Base-by-base conservation (phyloP, 768 basidiomycete genomes). In the Rubroboletus pulcherrimus region DNA sequence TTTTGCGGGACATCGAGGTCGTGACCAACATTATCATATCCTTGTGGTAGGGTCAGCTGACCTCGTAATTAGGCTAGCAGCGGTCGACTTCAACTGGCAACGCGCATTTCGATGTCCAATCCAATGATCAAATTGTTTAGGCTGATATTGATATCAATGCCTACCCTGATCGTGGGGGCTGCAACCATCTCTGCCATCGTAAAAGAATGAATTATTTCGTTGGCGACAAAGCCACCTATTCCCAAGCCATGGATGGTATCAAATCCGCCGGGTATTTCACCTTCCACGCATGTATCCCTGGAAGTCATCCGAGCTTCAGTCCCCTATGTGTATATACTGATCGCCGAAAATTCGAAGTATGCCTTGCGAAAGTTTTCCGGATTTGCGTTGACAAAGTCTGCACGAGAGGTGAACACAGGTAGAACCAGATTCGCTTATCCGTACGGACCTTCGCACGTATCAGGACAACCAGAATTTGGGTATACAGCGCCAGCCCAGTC, bases 321-420 rank as follows among this genome's bases (percentile, higher is more conserved):
- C 19, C 51, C 10, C 60, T 67, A 77, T 29, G 64, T 71, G 67
- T 82, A 84, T 31, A 83, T 71, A 55, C 78, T 80, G 51, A 90
- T 69, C 48, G 79, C 81, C 45, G 78, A 77, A 66, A 92, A 79
- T 42, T 88, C 81, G 72, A 88, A 91, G 74, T 83, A 90, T 0
- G 90, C 87, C 33, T 86, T 73, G 10, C 61, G 59, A 71, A 91
- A 91, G 11, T 84, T 85, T 4, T 71, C 67, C 1, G 89, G 89
- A 62, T 88, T 85, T 57, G 29, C 30, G 51, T 64, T 45, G 14
- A 64, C 63, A 24, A 40, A 62, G 11, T 81, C 85, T 87, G 55
- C 17, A 40, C 15, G 42, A 26, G 7, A 35, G 17, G 17, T 54
- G 21, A 45, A 31, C 30, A 34, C 21, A 15, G 3, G 26, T 24